Percentiles rank a stretch among this genome's conserved stretches.
Evolutionary conservation across 768 basidiomycete species (phyloP).

Genomic region (Kwoniella europaea): DNA sequence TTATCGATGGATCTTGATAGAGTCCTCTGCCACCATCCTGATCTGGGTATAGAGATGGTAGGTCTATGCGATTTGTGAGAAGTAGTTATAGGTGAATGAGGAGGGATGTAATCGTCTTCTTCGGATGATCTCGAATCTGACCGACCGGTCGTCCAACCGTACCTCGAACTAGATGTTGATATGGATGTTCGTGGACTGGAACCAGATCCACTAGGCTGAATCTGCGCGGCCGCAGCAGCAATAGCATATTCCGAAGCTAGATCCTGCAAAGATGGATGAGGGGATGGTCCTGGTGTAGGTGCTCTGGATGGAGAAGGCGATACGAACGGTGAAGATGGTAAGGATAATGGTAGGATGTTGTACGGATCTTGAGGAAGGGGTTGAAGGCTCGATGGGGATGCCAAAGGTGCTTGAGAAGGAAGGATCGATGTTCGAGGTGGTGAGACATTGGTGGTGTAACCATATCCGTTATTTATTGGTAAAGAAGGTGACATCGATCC

Average conservation of each 20-base stretch:
- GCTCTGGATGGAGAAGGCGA: constrained; percentile 29
- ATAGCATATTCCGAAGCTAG: constrained; percentile 24
- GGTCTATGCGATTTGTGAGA: constrained; percentile 12
- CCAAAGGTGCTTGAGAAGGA: constrained; percentile 22
- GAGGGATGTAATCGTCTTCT: constrained; percentile 30
- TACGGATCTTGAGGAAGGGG: constrained; percentile 38
- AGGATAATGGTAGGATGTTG: constrained; percentile 43
- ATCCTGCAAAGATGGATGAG: constrained; percentile 29
- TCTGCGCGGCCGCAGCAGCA: neutral
- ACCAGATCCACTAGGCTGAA: constrained; percentile 19
- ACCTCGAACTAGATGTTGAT: constrained; percentile 34
- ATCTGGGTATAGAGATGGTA: constrained; percentile 4
- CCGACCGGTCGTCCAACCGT: constrained; percentile 23
- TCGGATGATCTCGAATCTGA: constrained; percentile 31
- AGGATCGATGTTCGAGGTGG: constrained; percentile 20
- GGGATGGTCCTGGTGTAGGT: constrained; percentile 30
- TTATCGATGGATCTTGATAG: neutral
- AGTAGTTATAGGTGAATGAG: constrained; percentile 12
- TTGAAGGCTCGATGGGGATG: constrained; percentile 9
- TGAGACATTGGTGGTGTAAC: constrained; percentile 11
- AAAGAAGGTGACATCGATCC: constrained; percentile 12
- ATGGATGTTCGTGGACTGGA: constrained; percentile 35
- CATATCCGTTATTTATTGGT: constrained; percentile 9
- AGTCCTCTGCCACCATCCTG: constrained; percentile 30
- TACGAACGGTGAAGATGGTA: constrained; percentile 29